Evolutionary conservation across 129 eudicot species (phyloP).

Genomic region (Rutidosis leptorrhynchoides): DNA sequence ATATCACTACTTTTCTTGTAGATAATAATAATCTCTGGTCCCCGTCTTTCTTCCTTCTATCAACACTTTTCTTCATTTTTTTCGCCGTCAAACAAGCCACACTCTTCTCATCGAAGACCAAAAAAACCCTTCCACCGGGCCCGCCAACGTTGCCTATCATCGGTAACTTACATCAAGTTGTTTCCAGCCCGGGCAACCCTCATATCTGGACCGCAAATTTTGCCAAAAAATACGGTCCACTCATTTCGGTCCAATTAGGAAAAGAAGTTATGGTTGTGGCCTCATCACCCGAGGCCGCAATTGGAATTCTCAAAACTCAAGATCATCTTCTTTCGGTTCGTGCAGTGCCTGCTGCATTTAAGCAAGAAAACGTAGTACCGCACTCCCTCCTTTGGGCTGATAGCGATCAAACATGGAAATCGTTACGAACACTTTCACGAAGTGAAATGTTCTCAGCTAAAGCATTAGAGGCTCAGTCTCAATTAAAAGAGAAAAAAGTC

Average conservation of each 20-base stretch:
- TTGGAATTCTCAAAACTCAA: slow-evolving; percentile 25
- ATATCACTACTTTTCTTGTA: not conserved
- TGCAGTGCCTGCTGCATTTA: slow-evolving; percentile 1
- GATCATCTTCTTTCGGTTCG: slow-evolving; percentile 25
- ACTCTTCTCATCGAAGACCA: not conserved
- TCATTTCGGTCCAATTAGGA: slow-evolving; percentile 23
- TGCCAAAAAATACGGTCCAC: slow-evolving; percentile 23
- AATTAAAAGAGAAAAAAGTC: too few species aligned
- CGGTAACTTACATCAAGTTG: slow-evolving; percentile 31
- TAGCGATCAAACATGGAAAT: too few species aligned
- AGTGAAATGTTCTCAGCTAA: too few species aligned
- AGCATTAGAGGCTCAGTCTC: too few species aligned
- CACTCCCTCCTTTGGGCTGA: too few species aligned
- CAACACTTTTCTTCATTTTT: not conserved
- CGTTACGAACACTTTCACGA: too few species aligned
- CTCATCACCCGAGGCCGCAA: slow-evolving; percentile 28
- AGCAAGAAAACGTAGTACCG: too few species aligned
- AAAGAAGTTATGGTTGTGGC: slow-evolving; percentile 22
- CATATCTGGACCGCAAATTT: slow-evolving; percentile 18
- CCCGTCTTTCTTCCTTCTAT: slow-evolving; percentile 3
- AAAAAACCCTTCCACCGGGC: slow-evolving; percentile 25
- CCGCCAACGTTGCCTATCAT: slow-evolving; percentile 26
- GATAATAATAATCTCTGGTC: not conserved
- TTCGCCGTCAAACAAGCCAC: slow-evolving; percentile 1
- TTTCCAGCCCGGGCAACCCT: slow-evolving; percentile 6